phyloP scores from a whole-genome alignment of 176 grass and related monocot genomes.

The Avena insularis region DNA sequence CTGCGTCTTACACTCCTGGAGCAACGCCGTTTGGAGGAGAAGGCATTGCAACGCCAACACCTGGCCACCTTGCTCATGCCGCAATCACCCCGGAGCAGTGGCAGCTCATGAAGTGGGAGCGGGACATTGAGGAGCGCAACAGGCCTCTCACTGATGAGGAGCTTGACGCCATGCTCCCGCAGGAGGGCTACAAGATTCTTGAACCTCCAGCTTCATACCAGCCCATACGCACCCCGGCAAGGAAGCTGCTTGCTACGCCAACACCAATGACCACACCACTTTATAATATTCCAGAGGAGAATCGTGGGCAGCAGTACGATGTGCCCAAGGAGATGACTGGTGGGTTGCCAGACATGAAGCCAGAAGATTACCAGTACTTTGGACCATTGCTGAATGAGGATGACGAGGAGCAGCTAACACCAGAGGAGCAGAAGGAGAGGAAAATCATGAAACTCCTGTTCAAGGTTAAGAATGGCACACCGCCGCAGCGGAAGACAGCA shows the following conservation, averaged over 20 bases:
- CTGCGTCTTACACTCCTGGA: constrained; percentile 41
- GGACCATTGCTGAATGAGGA: constrained; percentile 88
- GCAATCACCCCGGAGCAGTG: constrained; percentile 91
- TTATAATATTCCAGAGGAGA: constrained; percentile 89
- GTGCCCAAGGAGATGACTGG: constrained; percentile 78
- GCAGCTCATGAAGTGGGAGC: constrained; percentile 89
- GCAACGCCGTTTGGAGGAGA: constrained; percentile 79
- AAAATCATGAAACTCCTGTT: constrained; percentile 94
- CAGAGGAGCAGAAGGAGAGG: constrained; percentile 94
- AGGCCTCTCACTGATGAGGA: constrained; percentile 92
- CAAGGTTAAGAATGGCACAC: constrained; percentile 90
- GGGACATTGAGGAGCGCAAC: constrained; percentile 96
- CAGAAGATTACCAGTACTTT: constrained; percentile 98
- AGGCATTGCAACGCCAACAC: constrained; percentile 61
- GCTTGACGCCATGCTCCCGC: constrained; percentile 85
- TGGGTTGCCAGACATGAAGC: constrained; percentile 92
- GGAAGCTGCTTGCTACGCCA: constrained; percentile 92
- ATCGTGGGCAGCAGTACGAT: constrained; percentile 94
- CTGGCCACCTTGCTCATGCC: constrained; percentile 59
- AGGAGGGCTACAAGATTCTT: constrained; percentile 92
- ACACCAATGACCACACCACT: constrained; percentile 82
- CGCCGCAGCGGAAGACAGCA: constrained; percentile 90
- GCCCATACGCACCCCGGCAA: constrained; percentile 92
- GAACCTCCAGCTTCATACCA: constrained; percentile 81
- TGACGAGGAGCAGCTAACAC: constrained; percentile 84